Evolutionary conservation across 129 eudicot genomes (phyloP).

Genomic region (Daucus carota): DNA sequence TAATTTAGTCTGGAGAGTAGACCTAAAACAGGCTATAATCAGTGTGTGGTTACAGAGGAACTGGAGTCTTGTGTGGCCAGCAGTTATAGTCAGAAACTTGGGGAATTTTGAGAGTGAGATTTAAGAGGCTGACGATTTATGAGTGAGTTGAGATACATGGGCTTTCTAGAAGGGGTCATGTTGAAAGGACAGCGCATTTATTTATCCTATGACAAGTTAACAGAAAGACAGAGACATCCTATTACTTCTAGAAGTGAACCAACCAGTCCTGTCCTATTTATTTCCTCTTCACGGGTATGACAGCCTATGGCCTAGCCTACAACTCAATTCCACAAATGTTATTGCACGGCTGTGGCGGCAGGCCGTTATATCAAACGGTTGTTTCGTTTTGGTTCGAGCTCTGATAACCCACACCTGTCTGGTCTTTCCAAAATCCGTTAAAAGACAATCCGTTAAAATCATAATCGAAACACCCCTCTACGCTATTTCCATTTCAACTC

Average conservation of each 20-base stretch:
- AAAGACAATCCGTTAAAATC: no score
- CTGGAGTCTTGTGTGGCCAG: not conserved
- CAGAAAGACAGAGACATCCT: not conserved
- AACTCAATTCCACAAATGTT: not conserved
- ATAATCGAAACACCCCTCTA: no score
- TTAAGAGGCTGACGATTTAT: not conserved
- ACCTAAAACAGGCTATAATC: no score
- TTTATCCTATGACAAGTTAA: not conserved
- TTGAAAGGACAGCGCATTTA: constrained; percentile 6
- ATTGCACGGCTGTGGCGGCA: not conserved
- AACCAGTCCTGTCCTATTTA: not conserved
- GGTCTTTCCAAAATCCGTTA: no score
- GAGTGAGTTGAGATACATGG: not conserved
- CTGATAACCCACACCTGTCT: no score
- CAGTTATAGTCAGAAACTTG: not conserved
- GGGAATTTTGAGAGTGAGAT: not conserved
- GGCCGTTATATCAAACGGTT: not conserved
- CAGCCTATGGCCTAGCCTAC: not conserved
- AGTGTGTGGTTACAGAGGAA: not conserved
- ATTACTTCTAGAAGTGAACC: constrained; percentile 4
- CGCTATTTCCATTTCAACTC: no score
- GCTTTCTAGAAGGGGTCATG: constrained; percentile 9
- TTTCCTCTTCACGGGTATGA: constrained; percentile 3
- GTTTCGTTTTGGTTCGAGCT: no score
- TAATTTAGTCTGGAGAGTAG: no score